Conservation (phyloP, 129 eudicot species). For the Escallonia rubra region DNA sequence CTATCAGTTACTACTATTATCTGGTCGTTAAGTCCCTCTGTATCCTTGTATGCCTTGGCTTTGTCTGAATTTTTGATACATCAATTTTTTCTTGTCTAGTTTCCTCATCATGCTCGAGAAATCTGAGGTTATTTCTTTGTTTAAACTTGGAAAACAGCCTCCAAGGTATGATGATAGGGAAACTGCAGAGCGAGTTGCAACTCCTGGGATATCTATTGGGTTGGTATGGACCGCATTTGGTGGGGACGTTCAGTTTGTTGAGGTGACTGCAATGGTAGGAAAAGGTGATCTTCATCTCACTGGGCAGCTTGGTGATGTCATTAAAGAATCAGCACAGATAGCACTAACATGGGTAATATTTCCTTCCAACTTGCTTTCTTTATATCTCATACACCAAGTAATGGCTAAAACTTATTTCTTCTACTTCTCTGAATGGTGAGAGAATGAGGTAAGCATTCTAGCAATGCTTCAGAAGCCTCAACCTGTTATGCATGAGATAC, state of each 20-base stretch:
- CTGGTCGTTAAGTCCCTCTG: neutral
- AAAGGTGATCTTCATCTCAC: slow-evolving; percentile 97
- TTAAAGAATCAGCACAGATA: slow-evolving; percentile 96
- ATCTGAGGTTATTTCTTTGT: slow-evolving; percentile 5
- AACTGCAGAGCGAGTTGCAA: slow-evolving; percentile 85
- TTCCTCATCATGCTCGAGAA: neutral
- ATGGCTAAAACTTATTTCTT: neutral
- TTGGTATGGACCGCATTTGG: slow-evolving; percentile 95
- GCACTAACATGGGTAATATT: slow-evolving; percentile 91
- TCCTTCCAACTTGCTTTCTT: neutral
- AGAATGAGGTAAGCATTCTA: too few relatives aligned
- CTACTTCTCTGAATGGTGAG: neutral
- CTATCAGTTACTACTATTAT: neutral
- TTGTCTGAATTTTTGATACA: neutral
- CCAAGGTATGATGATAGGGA: slow-evolving; percentile 93
- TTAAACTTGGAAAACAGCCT: slow-evolving; percentile 47
- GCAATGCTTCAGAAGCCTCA: too few relatives aligned
- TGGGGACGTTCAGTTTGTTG: slow-evolving; percentile 96
- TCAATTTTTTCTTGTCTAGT: neutral
- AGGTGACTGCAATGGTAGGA: slow-evolving; percentile 85
- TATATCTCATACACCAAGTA: neutral
- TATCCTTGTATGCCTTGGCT: neutral
- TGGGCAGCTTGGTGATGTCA: slow-evolving; percentile 97
- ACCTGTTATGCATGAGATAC: too few relatives aligned
- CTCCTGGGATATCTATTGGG: slow-evolving; percentile 88